Percentiles rank a stretch among this genome's conserved stretches.
Evolutionary conservation across 768 basidiomycete genomes (phyloP).

Genomic region (Kwoniella europaea): DNA sequence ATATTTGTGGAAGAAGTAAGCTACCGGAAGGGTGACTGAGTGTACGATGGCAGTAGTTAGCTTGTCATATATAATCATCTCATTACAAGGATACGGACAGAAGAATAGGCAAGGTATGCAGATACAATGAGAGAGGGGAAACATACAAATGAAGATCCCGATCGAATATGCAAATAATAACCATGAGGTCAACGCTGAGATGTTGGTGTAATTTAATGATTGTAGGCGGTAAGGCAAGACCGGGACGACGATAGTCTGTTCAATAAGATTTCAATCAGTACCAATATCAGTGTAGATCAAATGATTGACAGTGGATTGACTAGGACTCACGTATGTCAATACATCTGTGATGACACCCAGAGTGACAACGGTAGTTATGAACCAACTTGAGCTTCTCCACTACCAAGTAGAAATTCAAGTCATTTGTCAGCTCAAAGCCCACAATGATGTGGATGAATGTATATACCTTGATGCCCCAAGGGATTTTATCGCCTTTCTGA

Average conservation of each 20-base stretch:
- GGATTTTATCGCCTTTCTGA: background rate
- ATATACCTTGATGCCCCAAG: constrained; percentile 18
- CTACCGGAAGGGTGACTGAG: constrained; percentile 36
- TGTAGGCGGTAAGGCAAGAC: constrained; percentile 49
- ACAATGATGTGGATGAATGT: background rate
- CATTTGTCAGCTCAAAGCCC: background rate
- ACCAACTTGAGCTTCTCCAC: constrained; percentile 42
- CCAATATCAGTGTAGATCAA: too few relatives aligned
- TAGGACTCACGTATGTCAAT: constrained; percentile 42
- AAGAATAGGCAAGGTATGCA: background rate
- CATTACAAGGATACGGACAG: too few relatives aligned
- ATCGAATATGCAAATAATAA: constrained; percentile 45
- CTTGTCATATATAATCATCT: too few relatives aligned
- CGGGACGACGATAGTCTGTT: constrained; percentile 49
- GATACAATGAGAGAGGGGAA: background rate
- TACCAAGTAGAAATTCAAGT: background rate
- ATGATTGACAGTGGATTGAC: background rate
- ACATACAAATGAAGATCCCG: constrained; percentile 47
- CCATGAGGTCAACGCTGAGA: constrained; percentile 46
- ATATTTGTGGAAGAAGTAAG: constrained; percentile 40
- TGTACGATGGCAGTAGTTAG: background rate
- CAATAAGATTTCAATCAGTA: too few relatives aligned
- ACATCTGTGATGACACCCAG: constrained; percentile 41
- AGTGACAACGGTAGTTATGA: constrained; percentile 41
- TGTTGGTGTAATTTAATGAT: constrained; percentile 37